A percentile compares a stretch with the other conserved stretches of the same genome.
phyloP scores from a whole-genome alignment of 83 land plant species.

The Picea abies region DNA sequence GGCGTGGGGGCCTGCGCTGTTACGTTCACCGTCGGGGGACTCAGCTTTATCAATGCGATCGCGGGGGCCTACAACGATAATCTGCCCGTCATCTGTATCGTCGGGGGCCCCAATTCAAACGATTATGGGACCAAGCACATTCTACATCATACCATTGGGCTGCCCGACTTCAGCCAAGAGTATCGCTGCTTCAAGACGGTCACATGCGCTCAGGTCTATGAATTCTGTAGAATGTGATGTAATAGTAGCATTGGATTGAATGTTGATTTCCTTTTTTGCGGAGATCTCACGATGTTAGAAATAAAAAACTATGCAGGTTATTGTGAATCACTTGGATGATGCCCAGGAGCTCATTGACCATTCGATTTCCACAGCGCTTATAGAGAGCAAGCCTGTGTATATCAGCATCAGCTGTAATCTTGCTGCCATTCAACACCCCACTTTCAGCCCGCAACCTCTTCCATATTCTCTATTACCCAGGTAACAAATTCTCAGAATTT shows the following conservation, averaged over 20 bases:
- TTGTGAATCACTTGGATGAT: constrained; percentile 56
- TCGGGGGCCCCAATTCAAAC: too few relatives aligned
- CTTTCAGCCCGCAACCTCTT: constrained; percentile 46
- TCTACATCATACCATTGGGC: constrained; percentile 10
- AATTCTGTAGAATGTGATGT: constrained; percentile 28
- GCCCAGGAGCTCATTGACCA: constrained; percentile 65
- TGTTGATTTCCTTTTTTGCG: too few relatives aligned
- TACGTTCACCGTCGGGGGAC: too few relatives aligned
- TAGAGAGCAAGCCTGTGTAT: constrained; percentile 67
- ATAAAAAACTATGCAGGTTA: constrained; percentile 15
- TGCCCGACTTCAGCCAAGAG: constrained; percentile 71
- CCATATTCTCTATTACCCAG: constrained; percentile 37
- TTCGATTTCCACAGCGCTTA: constrained; percentile 55
- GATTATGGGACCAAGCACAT: too few relatives aligned
- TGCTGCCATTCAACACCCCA: constrained; percentile 46
- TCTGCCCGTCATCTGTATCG: too few relatives aligned
- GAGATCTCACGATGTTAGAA: too few relatives aligned
- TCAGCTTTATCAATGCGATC: constrained; percentile 17
- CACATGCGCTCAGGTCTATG: constrained; percentile 46
- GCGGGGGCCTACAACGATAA: constrained; percentile 2
- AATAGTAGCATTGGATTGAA: too few relatives aligned
- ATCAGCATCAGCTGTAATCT: constrained; percentile 65
- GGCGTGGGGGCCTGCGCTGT: too few relatives aligned
- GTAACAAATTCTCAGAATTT: background rate
- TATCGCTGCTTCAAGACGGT: constrained; percentile 60